Conservation (phyloP, 345 rosid genomes). For the Ricinus communis region DNA sequence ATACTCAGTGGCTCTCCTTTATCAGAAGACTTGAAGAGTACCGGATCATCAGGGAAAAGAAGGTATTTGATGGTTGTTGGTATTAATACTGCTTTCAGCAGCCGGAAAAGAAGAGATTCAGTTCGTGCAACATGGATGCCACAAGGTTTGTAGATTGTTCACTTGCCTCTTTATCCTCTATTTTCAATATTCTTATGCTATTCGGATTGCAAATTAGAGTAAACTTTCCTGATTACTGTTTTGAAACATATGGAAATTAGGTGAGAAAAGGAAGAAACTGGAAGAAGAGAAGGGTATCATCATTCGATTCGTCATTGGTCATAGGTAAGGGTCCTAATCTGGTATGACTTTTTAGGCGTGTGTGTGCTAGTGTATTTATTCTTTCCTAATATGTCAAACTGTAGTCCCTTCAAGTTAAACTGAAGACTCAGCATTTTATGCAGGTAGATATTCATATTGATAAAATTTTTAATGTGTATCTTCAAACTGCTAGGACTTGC, state of each 20-base stretch:
- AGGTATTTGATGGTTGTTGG: constrained; percentile 87
- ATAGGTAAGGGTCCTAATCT: constrained; percentile 47
- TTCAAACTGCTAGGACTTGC: too few relatives aligned
- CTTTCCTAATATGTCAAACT: too few relatives aligned
- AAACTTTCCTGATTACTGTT: constrained; percentile 14
- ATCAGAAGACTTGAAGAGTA: constrained; percentile 51
- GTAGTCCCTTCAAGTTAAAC: too few relatives aligned
- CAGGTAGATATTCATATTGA: too few relatives aligned
- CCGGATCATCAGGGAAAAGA: constrained; percentile 47
- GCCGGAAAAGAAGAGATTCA: constrained; percentile 91
- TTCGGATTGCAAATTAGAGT: constrained; percentile 10
- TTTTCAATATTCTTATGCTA: neutral
- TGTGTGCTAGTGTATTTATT: too few relatives aligned
- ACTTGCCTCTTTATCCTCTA: neutral
- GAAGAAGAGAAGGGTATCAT: constrained; percentile 96
- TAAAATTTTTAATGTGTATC: too few relatives aligned
- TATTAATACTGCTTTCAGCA: constrained; percentile 92
- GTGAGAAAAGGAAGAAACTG: constrained; percentile 79
- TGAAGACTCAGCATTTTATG: too few relatives aligned
- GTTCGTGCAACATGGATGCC: constrained; percentile 97
- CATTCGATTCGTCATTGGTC: constrained; percentile 87
- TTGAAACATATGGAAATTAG: constrained; percentile 34
- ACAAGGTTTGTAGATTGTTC: constrained; percentile 55
- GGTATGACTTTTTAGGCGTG: neutral
- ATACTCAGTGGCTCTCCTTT: constrained; percentile 66